Evolutionary conservation across 805 yeast species (phyloP), one percentile per base, ranked within the genome.

Genomic region (Saccharomyces mikatae): DNA sequence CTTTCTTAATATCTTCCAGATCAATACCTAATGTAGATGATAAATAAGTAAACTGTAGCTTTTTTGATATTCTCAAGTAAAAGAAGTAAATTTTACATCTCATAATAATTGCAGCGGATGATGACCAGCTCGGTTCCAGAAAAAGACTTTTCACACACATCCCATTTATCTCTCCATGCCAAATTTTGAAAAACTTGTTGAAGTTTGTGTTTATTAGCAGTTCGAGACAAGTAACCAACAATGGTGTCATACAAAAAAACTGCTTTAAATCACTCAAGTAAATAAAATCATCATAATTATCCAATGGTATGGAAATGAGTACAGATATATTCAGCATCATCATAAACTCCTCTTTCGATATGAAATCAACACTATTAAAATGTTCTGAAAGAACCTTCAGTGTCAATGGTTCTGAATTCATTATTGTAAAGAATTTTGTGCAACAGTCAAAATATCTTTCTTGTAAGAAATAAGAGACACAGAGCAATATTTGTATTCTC

Each of bases 51-150:
- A 67, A 53, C 24, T 56, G 57, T 14, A 68, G 50, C 31, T 50
- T 54, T 27, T 56, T 57, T 2, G 70, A 61, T 4, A 68, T 57
- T 36, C 65, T 57, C 52, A 68, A 47, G 54, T 68, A 67, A 48
- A 68, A 66, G 30, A 61, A 61, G 48, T 63, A 64, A 14, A 68
- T 62, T 50, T 67, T 68, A 41, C 59, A 52, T 46, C 68, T 58
- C 62, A 67, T 61, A 17, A 57, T 54, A 30, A 41, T 48, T 22
- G 60, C 58, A 2, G 63, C 61, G 13, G 44, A 36, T 10, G 46
- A 52, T 2, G 41, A 44, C 70, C 69, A 65, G 24, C 52, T 53
- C 17, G 54, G 55, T 28, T 49, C 49, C 10, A 68, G 51, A 28
- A 67, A 59, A 6, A 54, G 26, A 52, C 67, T 62, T 21, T 52